A percentile compares a stretch with the other conserved stretches of the same genome.
phyloP scores from a whole-genome alignment of 805 yeast species.

The Monosporozyma servazzii region DNA sequence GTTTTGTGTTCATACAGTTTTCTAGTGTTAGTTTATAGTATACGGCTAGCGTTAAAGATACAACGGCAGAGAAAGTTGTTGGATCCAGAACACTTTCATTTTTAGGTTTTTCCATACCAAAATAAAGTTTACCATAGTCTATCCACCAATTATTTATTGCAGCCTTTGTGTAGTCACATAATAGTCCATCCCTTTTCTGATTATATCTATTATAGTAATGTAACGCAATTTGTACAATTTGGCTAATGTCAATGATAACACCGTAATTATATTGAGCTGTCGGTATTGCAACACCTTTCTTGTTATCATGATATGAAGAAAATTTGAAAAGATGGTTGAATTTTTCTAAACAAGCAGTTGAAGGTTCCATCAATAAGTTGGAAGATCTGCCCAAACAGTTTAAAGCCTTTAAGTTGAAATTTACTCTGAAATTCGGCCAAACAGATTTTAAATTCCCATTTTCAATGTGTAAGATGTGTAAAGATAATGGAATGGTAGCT shows the following conservation, averaged over 20 bases:
- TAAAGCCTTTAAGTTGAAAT: conserved; percentile 65
- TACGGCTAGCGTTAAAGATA: conserved; percentile 68
- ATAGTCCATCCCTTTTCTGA: conserved; percentile 62
- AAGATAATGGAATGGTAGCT: conserved; percentile 66
- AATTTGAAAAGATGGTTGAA: conserved; percentile 64
- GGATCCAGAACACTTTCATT: conserved; percentile 53
- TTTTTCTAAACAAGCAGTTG: conserved; percentile 74
- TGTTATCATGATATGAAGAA: background rate
- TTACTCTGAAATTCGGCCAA: conserved; percentile 55
- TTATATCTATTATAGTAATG: conserved; percentile 69
- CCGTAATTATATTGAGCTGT: background rate
- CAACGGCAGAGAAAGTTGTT: conserved; percentile 63
- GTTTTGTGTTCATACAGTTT: conserved; percentile 58
- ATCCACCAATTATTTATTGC: conserved; percentile 82
- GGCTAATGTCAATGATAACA: conserved; percentile 67
- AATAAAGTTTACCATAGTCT: conserved; percentile 43
- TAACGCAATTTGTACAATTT: conserved; percentile 64
- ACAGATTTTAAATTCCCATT: conserved; percentile 45
- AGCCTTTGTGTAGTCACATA: conserved; percentile 68
- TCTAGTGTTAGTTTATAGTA: conserved; percentile 54
- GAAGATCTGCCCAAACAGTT: conserved; percentile 85
- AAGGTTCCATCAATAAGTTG: conserved; percentile 56
- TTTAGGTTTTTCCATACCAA: conserved; percentile 26
- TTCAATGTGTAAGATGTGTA: conserved; percentile 64
- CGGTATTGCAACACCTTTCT: conserved; percentile 36